Base-by-base conservation (phyloP, 257 asterid genomes). In the Sherardia arvensis region DNA sequence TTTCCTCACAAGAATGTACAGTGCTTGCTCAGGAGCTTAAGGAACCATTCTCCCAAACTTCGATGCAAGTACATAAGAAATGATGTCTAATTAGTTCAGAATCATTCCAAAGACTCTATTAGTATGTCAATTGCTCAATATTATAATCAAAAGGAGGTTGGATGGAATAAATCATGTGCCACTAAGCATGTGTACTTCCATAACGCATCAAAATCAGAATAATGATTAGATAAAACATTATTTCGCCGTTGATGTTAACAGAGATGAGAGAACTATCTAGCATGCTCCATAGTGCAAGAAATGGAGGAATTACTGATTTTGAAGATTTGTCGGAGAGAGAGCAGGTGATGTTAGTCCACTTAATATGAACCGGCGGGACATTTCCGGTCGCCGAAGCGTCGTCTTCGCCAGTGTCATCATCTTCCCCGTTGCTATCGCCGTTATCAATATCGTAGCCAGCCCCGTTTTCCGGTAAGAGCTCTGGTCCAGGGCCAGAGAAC, bases 271-370 rank as follows among this genome's bases (percentile, higher is more conserved):
- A 55, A 27, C 30, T 27, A 55, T 55, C 34, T 15, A 43, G 51
- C 8, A 20, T 43, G 51, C 20, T 43, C 7, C 17, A 17, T 18
- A 65, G 17, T 0, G 33, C 5, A 18, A 47, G 18, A 63, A 32
- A 28, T 28, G 40, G n/a, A 53, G 18, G 14, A 22, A 34, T 76
- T 28, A 88, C 98, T 23, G 84, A 62, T 62, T 86, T 73, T 34
- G 93, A 74, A 15, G 98, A 77, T 73, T 85, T 89, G 56, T 84
- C 87, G 45, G 93, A 78, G 43, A 92, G 86, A 40, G 90, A 81
- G 76, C 97, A 92, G 65, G 85, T 92, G 48, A 92, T 79, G 63
- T 85, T 80, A 53, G 71, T 69, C 99, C 97, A 92, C 66, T 77
- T 84, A 59, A 92, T 77, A 47, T 82, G 81, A 25, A 87, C 94